phyloP scores from a whole-genome alignment of 495 filamentous ascomycete genomes.

The Talaromyces nanjingensis region DNA sequence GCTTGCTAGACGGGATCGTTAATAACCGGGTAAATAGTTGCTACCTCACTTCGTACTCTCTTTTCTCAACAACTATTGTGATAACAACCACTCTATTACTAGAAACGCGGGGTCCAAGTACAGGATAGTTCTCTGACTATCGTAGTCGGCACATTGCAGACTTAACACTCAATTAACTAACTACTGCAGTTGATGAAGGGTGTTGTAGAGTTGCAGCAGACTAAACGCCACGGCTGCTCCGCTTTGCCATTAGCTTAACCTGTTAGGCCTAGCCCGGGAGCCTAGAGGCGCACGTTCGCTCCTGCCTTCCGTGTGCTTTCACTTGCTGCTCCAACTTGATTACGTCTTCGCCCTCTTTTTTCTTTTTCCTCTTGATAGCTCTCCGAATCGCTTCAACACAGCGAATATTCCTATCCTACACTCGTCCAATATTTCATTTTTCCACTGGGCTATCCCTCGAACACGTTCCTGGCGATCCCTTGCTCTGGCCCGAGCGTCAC shows the following conservation, averaged over 20 bases:
- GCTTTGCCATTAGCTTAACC: background rate
- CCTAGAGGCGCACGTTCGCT: background rate
- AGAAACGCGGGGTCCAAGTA: background rate
- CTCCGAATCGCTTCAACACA: background rate
- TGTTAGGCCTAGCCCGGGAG: background rate
- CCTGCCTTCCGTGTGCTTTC: background rate
- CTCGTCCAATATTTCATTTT: background rate
- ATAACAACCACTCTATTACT: background rate
- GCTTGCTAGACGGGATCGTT: background rate
- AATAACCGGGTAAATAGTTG: background rate
- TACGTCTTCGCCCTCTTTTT: background rate
- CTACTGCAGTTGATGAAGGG: background rate
- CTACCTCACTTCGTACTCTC: no score
- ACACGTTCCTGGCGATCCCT: slow-evolving; percentile 1
- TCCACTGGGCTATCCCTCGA: background rate
- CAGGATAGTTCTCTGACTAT: background rate
- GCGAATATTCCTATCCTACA: background rate
- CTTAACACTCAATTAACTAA: background rate
- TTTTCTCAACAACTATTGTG: background rate
- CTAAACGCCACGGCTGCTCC: background rate
- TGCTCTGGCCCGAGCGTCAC: background rate
- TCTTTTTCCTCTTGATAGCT: background rate
- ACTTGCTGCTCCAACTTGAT: background rate
- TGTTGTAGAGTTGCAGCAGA: background rate
- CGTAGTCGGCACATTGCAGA: background rate